These are phyloP conservation scores for Lasiodiplodia gonubiensis DNA, from an alignment of 2,329 filamentous ascomycete genomes.

Conservation along the genomic window DNA sequence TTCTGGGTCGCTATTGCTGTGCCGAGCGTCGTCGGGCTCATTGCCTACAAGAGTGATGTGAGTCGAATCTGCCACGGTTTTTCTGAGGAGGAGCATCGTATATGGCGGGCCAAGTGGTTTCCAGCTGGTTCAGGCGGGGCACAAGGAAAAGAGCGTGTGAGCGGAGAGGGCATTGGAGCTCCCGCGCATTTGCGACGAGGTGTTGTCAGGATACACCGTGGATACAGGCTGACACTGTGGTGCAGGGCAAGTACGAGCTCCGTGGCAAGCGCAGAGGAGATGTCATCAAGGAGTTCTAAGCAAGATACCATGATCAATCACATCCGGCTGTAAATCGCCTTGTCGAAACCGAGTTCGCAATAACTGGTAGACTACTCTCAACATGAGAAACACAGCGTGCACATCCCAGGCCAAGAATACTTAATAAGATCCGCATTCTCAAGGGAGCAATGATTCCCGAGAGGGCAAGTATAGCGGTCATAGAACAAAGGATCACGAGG, in stretches of 20 bases:
- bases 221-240: constrained; percentile 10
- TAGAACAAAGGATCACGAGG: background rate
- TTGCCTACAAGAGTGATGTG: constrained; percentile 85
- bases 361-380: background rate
- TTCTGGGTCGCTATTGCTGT: constrained; percentile 78
- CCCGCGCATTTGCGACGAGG: constrained; percentile 29
- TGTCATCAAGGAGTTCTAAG: constrained; percentile 76
- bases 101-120: background rate
- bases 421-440: background rate
- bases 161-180: background rate
- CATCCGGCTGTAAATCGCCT: background rate
- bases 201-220: constrained; percentile 23
- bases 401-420: background rate
- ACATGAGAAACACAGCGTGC: background rate
- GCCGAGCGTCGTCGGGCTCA: constrained; percentile 71
- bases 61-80: constrained; percentile 50
- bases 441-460: constrained; percentile 1
- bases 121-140: background rate
- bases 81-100: too few relatives aligned
- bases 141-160: background rate
- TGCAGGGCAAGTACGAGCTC: constrained; percentile 82
- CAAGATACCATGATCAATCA: constrained; percentile 28
- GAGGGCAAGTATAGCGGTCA: background rate
- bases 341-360: background rate
- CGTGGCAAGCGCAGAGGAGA: constrained; percentile 90